Evolutionary conservation across 768 basidiomycete species (phyloP), one percentile per base, ranked within the genome.

Genomic region (Serendipita vermifera): DNA sequence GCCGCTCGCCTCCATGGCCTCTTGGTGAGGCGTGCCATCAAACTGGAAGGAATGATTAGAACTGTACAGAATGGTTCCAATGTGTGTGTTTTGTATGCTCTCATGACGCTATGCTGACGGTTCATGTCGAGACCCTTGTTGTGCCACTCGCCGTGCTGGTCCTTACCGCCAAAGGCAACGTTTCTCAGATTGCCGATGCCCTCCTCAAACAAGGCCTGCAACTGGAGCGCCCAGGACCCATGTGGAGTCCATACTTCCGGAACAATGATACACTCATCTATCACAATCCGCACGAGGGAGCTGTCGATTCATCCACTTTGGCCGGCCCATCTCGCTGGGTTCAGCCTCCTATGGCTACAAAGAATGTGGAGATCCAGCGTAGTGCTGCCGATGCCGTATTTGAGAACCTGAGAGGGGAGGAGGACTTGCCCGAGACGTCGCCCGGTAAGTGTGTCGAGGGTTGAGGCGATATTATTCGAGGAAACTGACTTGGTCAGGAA

Each of bases 381-480:
- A 85, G 81, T 66, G 93, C 97, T 65, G 85, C 97, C 13, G 93
- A 98, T 61, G 87, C 96, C 61, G 73, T 98, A 1, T 97, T 97
- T 73, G 85, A 85, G 71, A 90, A 77, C 62, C 64, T 98, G 62
- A 83, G 83, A 67, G 82, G 81, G 61, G 93, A 89, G 15, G 88
- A 86, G 60, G 93, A 97, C 61, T 71, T 98, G 22, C 67, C 72
- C 7, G 89, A 97, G 68, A 89, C 86, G 1, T 85, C 91, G 67
- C 81, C 93, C 55, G 73, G 91, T 94, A 66, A 65, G 83, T 74
- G 61, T n/a, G 17, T 24, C 17, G 41, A 27, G 17, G n/a, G 46
- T n/a, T 51, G 24, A 5, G 46, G 17, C 1, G 20, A 55, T n/a
- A 41, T 29, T 51, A n/a, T n/a, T n/a, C n/a, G n/a, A n/a, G n/a